Base-by-base conservation (phyloP, 768 basidiomycete genomes). In the Termitomyces bulborhizus region DNA sequence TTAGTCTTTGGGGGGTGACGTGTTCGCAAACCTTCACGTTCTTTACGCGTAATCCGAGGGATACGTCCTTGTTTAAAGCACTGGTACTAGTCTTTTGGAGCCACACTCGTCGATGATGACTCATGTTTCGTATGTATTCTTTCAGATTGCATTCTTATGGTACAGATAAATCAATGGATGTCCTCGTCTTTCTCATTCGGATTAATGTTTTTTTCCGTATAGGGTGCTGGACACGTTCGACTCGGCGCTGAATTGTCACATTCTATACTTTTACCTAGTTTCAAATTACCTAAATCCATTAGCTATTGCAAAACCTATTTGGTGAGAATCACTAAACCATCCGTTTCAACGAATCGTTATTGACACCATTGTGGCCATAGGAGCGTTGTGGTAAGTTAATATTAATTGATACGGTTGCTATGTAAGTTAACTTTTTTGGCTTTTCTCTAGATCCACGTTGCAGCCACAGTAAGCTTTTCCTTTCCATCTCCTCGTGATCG, bases 201-300 rank as follows among this genome's bases (percentile, higher is more conserved):
- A 31, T 13, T 21, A n/a, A 34, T 41, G 29, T 26, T 32, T 46
- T 26, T 46, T 34, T 54, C 56, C 27, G 48, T 59, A 46, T 40
- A 82, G 81, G 76, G 55, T 69, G 4, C 60, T 85, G 24, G 83
- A 85, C 63, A 82, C 83, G 0, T 79, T 84, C 53, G 80, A 83
- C 61, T 76, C 77, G 0, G 70, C 68, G 42, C 61, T 85, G 53
- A 78, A 76, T 45, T 71, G 71, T 47, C 83, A 85, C 62, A 75
- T 82, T 57, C 69, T 81, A 39, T 86, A 85, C 59, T 73, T 73
- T 61, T 85, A 85, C 59, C 71, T 83, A 49, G 80, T 85, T 42
- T 68, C 63, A 41, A 82, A 85, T 66, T 85, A 75, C 60, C 63
- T 77, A 54, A 77, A 79, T 59, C 75, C 76, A 3, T 6, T 66